Conservation (phyloP, 768 basidiomycete species). For the Tephrocybe sp. region DNA sequence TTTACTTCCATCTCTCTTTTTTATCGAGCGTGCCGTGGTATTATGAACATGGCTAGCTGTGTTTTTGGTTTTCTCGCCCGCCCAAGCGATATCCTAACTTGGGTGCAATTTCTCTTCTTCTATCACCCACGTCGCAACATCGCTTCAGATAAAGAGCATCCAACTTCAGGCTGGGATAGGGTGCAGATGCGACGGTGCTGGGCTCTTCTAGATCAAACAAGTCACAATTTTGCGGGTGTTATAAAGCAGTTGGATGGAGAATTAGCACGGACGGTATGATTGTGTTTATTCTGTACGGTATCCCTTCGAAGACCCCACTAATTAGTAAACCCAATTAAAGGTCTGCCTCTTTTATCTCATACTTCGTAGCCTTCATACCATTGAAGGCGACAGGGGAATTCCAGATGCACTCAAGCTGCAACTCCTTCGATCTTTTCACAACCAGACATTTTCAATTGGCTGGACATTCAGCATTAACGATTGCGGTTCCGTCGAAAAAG, state of each 20-base stretch:
- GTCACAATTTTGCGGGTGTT: slow-evolving; percentile 85
- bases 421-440: slow-evolving; percentile 77
- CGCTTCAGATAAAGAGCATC: slow-evolving; percentile 64
- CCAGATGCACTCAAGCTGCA: slow-evolving; percentile 82
- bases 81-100: not conserved
- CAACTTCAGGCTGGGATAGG: slow-evolving; percentile 86
- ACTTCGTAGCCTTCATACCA: slow-evolving; percentile 88
- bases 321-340: slow-evolving; percentile 34
- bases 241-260: slow-evolving; percentile 96
- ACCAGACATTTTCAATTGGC: slow-evolving; percentile 73
- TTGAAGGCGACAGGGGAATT: slow-evolving; percentile 98
- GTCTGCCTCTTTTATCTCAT: slow-evolving; percentile 94
- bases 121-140: slow-evolving; percentile 55
- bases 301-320: not conserved
- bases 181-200: slow-evolving; percentile 84
- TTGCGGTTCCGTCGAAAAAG: slow-evolving; percentile 82
- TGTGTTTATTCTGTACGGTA: not conserved
- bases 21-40: not conserved
- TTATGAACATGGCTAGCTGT: too few relatives aligned
- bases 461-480: slow-evolving; percentile 83
- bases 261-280: slow-evolving; percentile 73
- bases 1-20: not conserved
- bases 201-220: slow-evolving; percentile 83
- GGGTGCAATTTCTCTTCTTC: not conserved
- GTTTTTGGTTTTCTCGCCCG: too few relatives aligned